These are phyloP conservation scores for Linanthus parryae DNA, from an alignment of 148 eudicot genomes.

Conservation along the genomic window DNA sequence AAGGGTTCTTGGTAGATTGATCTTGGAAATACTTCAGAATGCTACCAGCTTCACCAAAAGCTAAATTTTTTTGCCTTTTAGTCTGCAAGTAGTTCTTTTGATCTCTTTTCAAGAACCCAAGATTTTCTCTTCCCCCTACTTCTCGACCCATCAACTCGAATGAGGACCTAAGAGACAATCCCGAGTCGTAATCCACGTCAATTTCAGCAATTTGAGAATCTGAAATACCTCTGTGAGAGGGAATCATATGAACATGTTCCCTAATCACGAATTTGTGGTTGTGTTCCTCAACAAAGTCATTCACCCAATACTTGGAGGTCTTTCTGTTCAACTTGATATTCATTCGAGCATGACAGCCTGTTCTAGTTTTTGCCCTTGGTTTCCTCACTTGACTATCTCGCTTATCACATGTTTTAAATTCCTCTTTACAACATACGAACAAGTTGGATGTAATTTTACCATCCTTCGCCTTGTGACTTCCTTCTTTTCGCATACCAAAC, in stretches of 20 bases:
- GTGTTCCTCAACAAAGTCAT: slow-evolving; percentile 9
- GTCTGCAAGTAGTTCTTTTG: slow-evolving; percentile 2
- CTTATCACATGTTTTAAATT: slow-evolving; percentile 1
- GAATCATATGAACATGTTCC: slow-evolving; percentile 2
- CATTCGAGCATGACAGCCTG: slow-evolving; percentile 15
- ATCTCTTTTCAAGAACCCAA: slow-evolving; percentile 3
- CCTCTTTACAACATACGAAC: slow-evolving; percentile 14
- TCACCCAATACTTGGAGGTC: slow-evolving; percentile 13
- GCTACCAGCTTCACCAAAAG: slow-evolving; percentile 9
- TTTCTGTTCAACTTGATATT: slow-evolving; percentile 4
- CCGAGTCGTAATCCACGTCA: not conserved
- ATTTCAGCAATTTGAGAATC: slow-evolving; percentile 13
- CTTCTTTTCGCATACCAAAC: too few species aligned
- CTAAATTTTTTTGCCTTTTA: slow-evolving; percentile 2
- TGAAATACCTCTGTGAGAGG: slow-evolving; percentile 9
- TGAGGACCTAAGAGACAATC: not conserved
- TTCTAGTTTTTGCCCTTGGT: slow-evolving; percentile 15
- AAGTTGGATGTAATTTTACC: slow-evolving; percentile 11
- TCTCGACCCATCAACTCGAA: not conserved
- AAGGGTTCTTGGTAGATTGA: slow-evolving; percentile 9
- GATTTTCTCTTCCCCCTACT: slow-evolving; percentile 1
- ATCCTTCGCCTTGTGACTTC: too few species aligned
- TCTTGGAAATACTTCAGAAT: slow-evolving; percentile 18
- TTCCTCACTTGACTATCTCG: slow-evolving; percentile 2
- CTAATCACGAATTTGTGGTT: slow-evolving; percentile 15